These are phyloP conservation scores for Corynespora cassiicola DNA, from an alignment of 2,329 filamentous ascomycete genomes.

Conservation along the genomic window DNA sequence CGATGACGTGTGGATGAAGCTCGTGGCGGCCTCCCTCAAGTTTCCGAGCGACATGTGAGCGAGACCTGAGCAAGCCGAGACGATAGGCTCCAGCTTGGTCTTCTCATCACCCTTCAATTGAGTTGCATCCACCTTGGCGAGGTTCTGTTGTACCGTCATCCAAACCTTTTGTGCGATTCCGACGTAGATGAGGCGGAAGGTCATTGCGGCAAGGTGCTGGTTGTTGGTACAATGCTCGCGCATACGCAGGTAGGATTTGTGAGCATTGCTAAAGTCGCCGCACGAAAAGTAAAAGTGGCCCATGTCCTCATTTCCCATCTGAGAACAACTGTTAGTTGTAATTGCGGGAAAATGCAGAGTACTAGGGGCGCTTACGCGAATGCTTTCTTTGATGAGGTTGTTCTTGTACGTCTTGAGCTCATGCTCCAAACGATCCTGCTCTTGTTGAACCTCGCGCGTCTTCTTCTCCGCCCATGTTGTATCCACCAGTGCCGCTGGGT, in stretches of 20 bases:
- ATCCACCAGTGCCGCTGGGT: slow-evolving; percentile 73
- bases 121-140: slow-evolving; percentile 62
- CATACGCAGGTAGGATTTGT: slow-evolving; percentile 84
- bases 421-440: slow-evolving; percentile 78
- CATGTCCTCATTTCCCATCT: slow-evolving; percentile 96
- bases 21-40: slow-evolving; percentile 71
- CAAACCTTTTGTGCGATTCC: slow-evolving; percentile 80
- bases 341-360: not conserved
- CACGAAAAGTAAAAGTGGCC: slow-evolving; percentile 82
- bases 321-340: slow-evolving; percentile 7
- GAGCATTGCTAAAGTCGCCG: slow-evolving; percentile 75
- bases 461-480: slow-evolving; percentile 76
- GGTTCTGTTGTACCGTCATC: slow-evolving; percentile 68
- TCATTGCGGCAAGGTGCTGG: slow-evolving; percentile 83
- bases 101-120: slow-evolving; percentile 64
- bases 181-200: slow-evolving; percentile 78
- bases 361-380: slow-evolving; percentile 72
- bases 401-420: slow-evolving; percentile 95
- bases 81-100: slow-evolving; percentile 67
- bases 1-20: slow-evolving; percentile 71
- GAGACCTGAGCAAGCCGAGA: slow-evolving; percentile 68
- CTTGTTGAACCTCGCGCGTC: slow-evolving; percentile 69
- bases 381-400: slow-evolving; percentile 96
- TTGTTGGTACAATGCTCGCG: slow-evolving; percentile 85
- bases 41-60: slow-evolving; percentile 62